Conservation (phyloP, 2,329 filamentous ascomycete genomes). For the Xylariaceae sp. region DNA sequence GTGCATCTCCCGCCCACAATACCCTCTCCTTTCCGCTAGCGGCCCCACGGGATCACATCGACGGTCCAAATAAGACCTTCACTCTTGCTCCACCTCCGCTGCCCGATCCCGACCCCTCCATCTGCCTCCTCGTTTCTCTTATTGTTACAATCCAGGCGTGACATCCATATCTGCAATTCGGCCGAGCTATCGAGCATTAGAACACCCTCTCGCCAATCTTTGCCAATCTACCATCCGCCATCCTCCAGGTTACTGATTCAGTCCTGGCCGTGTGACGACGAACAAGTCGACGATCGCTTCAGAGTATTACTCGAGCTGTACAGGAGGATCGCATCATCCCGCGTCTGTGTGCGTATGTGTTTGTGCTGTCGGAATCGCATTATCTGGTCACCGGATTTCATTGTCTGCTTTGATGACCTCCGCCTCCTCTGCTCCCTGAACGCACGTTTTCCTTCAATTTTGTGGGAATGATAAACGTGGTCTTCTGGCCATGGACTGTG, state of each 20-base stretch:
- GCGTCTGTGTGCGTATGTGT: neutral
- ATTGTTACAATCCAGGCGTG: conserved; percentile 18
- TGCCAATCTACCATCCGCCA: neutral
- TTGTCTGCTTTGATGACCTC: conserved; percentile 1
- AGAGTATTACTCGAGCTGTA: conserved; percentile 18
- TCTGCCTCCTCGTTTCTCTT: conserved; percentile 20
- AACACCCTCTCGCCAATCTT: conserved; percentile 13
- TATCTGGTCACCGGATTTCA: no score
- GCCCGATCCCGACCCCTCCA: conserved; percentile 28
- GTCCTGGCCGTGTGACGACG: conserved; percentile 8
- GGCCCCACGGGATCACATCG: conserved; percentile 29
- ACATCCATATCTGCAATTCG: conserved; percentile 20
- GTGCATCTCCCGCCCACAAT: conserved; percentile 28
- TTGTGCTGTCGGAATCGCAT: neutral
- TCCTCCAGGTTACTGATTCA: conserved; percentile 8
- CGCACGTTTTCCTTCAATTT: conserved; percentile 11
- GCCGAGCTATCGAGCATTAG: conserved; percentile 21
- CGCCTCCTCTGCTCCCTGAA: conserved; percentile 3
- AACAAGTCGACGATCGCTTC: conserved; percentile 17
- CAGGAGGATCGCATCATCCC: conserved; percentile 17
- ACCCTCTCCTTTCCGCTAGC: conserved; percentile 25
- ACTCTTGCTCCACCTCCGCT: conserved; percentile 25
- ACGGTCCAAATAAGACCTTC: conserved; percentile 27
- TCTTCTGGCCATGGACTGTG: conserved; percentile 44
- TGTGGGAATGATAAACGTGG: conserved; percentile 33